These are phyloP conservation scores for Starmera amethionina DNA, from an alignment of 805 yeast genomes.

Conservation along the genomic window DNA sequence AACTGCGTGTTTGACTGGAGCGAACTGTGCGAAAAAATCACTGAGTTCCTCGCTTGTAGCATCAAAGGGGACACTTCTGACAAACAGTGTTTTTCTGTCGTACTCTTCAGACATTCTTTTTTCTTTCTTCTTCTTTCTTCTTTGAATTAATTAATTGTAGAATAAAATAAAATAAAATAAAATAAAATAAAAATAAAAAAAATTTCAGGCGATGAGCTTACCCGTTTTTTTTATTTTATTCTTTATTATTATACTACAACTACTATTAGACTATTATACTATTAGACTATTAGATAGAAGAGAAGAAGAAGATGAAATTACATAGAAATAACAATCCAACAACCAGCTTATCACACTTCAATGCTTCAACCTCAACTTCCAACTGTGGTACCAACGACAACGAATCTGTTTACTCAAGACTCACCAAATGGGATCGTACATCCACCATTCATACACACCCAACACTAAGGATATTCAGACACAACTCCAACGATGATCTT, in stretches of 20 bases:
- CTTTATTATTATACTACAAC: not conserved
- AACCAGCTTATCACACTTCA: too few species aligned
- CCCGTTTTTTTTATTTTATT: not conserved
- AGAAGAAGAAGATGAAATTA: too few species aligned
- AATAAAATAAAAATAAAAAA: not conserved
- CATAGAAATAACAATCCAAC: too few species aligned
- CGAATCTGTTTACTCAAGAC: too few species aligned
- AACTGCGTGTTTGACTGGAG: conserved; percentile 92
- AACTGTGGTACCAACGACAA: too few species aligned
- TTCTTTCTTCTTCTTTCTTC: conserved; percentile 1
- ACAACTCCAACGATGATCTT: conserved; percentile 15
- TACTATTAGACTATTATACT: not conserved
- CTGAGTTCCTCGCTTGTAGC: conserved; percentile 78
- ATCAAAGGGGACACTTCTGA: conserved; percentile 71
- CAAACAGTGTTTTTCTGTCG: conserved; percentile 59
- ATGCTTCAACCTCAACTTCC: too few species aligned
- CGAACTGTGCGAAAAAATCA: conserved; percentile 81
- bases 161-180: too few species aligned
- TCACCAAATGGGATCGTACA: not conserved
- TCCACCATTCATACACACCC: conserved; percentile 19
- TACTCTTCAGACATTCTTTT: conserved; percentile 16
- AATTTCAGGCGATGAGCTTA: not conserved
- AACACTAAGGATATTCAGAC: conserved; percentile 14
- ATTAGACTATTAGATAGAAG: not conserved
- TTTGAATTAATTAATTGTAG: not conserved